These are phyloP conservation scores for Aspergillus viridinutans DNA, from an alignment of 2,329 filamentous ascomycete genomes.

Conservation along the genomic window DNA sequence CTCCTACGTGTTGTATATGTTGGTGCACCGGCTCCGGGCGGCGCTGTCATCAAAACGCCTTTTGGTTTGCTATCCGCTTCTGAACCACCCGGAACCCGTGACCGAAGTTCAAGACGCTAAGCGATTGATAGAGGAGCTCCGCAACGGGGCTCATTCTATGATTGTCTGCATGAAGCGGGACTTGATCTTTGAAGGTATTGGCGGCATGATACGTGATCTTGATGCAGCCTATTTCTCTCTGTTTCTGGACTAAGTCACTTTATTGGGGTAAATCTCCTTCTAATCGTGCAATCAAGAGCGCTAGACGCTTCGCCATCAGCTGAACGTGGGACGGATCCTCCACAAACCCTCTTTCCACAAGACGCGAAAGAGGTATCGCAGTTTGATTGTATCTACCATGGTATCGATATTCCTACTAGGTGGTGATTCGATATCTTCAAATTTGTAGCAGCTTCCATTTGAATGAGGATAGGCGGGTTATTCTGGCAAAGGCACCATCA, in stretches of 20 bases:
- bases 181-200: constrained; percentile 21
- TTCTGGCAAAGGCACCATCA: too few relatives aligned
- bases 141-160: constrained; percentile 16
- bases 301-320: background rate
- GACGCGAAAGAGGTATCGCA: too few relatives aligned
- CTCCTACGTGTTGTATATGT: constrained; percentile 21
- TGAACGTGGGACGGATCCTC: background rate
- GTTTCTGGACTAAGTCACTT: background rate
- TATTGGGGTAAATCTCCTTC: too few relatives aligned
- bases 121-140: constrained; percentile 19
- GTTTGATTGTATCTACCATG: too few relatives aligned
- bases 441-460: too few relatives aligned
- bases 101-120: constrained; percentile 22
- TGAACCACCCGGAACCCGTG: constrained; percentile 13
- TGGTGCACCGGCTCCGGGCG: constrained; percentile 18
- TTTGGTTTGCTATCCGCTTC: constrained; percentile 16
- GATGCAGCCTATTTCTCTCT: constrained; percentile 17
- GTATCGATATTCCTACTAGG: too few relatives aligned
- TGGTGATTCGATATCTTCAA: too few relatives aligned
- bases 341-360: too few relatives aligned
- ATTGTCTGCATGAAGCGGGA: constrained; percentile 13
- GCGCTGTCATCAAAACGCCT: constrained; percentile 13
- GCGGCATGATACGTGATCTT: constrained; percentile 19
- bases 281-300: too few relatives aligned
- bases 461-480: too few relatives aligned